A percentile compares a stretch with the other conserved stretches of the same genome.
These are phyloP conservation scores for Globisporangium uncinulatum DNA, from an alignment of 352 stramenopile genomes.

Conservation along the genomic window DNA sequence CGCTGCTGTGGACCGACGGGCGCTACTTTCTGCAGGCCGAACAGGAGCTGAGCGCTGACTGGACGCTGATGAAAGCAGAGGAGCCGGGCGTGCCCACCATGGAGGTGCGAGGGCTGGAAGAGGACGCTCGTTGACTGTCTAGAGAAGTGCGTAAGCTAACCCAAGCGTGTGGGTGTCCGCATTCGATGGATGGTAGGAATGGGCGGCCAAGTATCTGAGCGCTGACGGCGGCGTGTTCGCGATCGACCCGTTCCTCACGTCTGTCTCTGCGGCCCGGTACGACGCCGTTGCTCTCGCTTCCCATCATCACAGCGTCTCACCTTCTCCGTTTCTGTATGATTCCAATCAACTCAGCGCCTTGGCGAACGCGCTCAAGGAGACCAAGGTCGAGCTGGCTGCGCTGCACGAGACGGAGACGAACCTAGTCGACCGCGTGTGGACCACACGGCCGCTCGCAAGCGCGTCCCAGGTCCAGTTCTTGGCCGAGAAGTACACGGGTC, in stretches of 20 bases:
- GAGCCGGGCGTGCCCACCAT: slow-evolving; percentile 90
- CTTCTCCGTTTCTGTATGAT: too few relatives aligned
- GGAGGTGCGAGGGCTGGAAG: slow-evolving; percentile 36
- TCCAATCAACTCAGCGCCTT: slow-evolving; percentile 34
- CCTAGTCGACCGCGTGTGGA: slow-evolving; percentile 96
- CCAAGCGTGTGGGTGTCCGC: neutral
- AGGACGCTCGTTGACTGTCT: neutral
- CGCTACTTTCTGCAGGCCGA: slow-evolving; percentile 97
- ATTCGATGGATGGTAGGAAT: slow-evolving; percentile 29
- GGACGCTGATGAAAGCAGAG: slow-evolving; percentile 95
- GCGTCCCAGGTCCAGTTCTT: slow-evolving; percentile 90
- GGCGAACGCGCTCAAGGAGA: slow-evolving; percentile 59
- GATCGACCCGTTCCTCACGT: slow-evolving; percentile 95
- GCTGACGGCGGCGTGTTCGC: slow-evolving; percentile 73
- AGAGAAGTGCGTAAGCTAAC: neutral
- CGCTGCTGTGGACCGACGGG: slow-evolving; percentile 97
- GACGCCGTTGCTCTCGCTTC: neutral
- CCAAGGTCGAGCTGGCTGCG: slow-evolving; percentile 62
- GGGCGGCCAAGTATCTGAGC: slow-evolving; percentile 62
- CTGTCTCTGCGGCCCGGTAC: slow-evolving; percentile 76
- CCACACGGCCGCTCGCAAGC: slow-evolving; percentile 51
- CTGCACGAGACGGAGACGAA: slow-evolving; percentile 78
- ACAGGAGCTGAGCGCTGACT: slow-evolving; percentile 89
- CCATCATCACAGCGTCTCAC: too few relatives aligned
- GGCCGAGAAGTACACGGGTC: slow-evolving; percentile 90